These are phyloP conservation scores for Nicotiana benthamiana DNA, from an alignment of 257 asterid genomes.

Conservation along the genomic window DNA sequence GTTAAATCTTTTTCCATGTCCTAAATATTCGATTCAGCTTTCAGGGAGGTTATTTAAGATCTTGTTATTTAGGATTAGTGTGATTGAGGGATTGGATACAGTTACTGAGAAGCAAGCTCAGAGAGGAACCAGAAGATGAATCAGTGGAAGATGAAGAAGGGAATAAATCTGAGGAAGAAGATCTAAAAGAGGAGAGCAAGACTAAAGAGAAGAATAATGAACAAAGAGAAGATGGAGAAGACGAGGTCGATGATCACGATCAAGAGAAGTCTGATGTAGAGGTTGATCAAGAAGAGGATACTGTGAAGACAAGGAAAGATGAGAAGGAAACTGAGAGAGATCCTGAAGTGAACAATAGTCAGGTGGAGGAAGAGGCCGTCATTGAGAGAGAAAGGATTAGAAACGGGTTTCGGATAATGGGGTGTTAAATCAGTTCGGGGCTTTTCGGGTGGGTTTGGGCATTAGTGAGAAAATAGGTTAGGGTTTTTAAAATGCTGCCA, in stretches of 20 bases:
- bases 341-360: conserved; percentile 31
- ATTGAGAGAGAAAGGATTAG: no score
- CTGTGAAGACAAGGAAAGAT: conserved; percentile 34
- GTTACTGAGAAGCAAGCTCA: conserved; percentile 29
- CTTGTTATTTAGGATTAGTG: background rate
- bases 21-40: background rate
- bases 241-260: conserved; percentile 47
- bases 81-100: conserved; percentile 22
- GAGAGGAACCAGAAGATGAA: conserved; percentile 40
- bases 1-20: background rate
- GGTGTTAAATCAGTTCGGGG: no score
- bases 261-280: conserved; percentile 54
- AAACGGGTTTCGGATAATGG: no score
- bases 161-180: conserved; percentile 40
- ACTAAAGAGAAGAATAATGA: conserved; percentile 22
- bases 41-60: background rate
- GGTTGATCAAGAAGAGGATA: conserved; percentile 38
- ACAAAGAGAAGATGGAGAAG: conserved; percentile 31
- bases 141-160: conserved; percentile 40
- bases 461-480: no score
- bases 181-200: conserved; percentile 1
- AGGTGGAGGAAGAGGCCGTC: conserved; percentile 25
- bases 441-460: no score
- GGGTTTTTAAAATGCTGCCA: no score
- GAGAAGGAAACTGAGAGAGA: conserved; percentile 42